Evolutionary conservation across 2,329 filamentous ascomycete genomes (phyloP), one percentile per base, ranked within the genome.

Genomic region (Pyricularia grisea): DNA sequence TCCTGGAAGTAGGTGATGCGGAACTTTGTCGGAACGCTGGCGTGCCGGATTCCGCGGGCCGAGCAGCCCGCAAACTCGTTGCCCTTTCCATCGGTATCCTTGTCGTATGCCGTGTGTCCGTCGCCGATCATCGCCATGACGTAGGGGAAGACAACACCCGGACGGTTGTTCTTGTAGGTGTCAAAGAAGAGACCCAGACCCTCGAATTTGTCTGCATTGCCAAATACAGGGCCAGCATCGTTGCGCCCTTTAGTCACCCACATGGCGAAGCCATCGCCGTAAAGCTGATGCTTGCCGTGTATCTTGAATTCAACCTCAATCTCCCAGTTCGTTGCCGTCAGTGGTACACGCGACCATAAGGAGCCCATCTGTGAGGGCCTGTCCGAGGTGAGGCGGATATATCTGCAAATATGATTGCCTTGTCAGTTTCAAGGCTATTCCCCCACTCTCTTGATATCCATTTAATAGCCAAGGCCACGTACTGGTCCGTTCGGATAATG

Each of bases 81-180:
- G 69, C 88, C 87, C 84, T 97, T 98, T 77, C 95, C 95, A 76
- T 99, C 95, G 75, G 94, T 94, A 74, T 90, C 89, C 82, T 97
- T 93, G 83, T 98, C 93, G 81, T 99, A 99, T 17, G 84, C 78
- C 7, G 91, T 97, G 77, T 93, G 84, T 71, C 95, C 94, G 78
- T 99, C 95, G 70, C 95, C 95, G 73, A 93, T 85, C 95, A 98
- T 98, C 72, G 94, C 94, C 94, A 98, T 97, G 75, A 99, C 91
- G 77, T 97, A 97, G 67, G 95, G 95, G 81, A 99, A 99, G 65
- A 97, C 92, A 61, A 93, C 91, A 63, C 95, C 95, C 0, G 95
- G 94, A 17, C 95, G 89, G 83, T 97, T 97, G 84, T 99, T 99
- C 88, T 99, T 99, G 86, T 99, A 99, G 64, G 95, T 99, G 78